These are phyloP conservation scores for Trametes coccinea DNA, from an alignment of 768 basidiomycete genomes.

Conservation along the genomic window DNA sequence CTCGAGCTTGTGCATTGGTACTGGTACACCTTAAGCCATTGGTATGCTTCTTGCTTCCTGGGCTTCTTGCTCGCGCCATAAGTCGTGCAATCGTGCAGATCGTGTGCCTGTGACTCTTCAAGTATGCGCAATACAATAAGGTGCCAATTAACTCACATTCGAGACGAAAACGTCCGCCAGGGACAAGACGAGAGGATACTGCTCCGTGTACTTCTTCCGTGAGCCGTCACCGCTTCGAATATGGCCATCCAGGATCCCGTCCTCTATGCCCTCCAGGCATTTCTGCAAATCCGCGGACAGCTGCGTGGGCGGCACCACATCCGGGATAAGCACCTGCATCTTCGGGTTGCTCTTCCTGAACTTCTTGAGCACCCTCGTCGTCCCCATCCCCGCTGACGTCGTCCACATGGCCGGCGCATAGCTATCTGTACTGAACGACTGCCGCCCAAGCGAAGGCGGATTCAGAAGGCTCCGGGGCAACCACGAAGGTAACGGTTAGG, in stretches of 20 bases:
- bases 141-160: slow-evolving; percentile 59
- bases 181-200: slow-evolving; percentile 90
- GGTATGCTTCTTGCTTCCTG: slow-evolving; percentile 77
- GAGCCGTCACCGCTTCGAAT: slow-evolving; percentile 80
- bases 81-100: slow-evolving; percentile 89
- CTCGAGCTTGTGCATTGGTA: slow-evolving; percentile 77
- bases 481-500: slow-evolving; percentile 75
- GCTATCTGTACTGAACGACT: slow-evolving; percentile 53
- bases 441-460: slow-evolving; percentile 70
- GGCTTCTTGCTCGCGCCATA: slow-evolving; percentile 79
- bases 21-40: slow-evolving; percentile 78
- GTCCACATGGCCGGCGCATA: slow-evolving; percentile 41
- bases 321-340: slow-evolving; percentile 41
- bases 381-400: slow-evolving; percentile 49
- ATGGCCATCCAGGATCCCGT: slow-evolving; percentile 88
- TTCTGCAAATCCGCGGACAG: slow-evolving; percentile 85
- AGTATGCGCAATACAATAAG: slow-evolving; percentile 18
- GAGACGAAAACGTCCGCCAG: slow-evolving; percentile 94
- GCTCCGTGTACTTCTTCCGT: slow-evolving; percentile 90
- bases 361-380: slow-evolving; percentile 57
- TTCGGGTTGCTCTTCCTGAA: slow-evolving; percentile 63
- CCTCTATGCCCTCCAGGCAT: slow-evolving; percentile 85
- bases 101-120: slow-evolving; percentile 65
- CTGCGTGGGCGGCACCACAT: slow-evolving; percentile 69
- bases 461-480: slow-evolving; percentile 79